Percentiles rank a stretch among this genome's conserved stretches.
Evolutionary conservation across 108 stramenopile genomes (phyloP).

Genomic region (Cyclotella cryptica): DNA sequence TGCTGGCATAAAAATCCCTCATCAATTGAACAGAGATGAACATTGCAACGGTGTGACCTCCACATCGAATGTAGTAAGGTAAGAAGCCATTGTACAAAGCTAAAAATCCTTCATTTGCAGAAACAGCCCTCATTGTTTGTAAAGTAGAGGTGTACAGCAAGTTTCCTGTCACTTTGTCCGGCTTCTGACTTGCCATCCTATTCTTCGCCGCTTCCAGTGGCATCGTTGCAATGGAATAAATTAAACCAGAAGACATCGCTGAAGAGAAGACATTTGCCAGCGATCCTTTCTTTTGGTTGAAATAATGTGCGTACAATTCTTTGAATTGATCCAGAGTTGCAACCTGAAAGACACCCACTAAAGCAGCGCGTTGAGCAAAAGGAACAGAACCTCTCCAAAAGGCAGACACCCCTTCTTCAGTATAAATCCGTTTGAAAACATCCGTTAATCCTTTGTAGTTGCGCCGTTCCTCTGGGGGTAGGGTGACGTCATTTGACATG

Average conservation of each 20-base stretch:
- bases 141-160: constrained; percentile 87
- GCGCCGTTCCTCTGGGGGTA: constrained; percentile 81
- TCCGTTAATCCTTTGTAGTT: constrained; percentile 88
- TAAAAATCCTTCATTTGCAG: constrained; percentile 79
- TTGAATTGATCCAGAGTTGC: constrained; percentile 96
- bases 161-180: constrained; percentile 73
- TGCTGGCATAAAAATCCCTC: constrained; percentile 69
- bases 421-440: constrained; percentile 72
- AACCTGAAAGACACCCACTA: constrained; percentile 95
- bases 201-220: constrained; percentile 95
- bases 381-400: constrained; percentile 93
- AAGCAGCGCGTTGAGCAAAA: constrained; percentile 91
- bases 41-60: constrained; percentile 96
- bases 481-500: constrained; percentile 89
- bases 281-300: constrained; percentile 80
- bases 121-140: constrained; percentile 79
- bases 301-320: constrained; percentile 66
- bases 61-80: constrained; percentile 95
- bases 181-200: constrained; percentile 93
- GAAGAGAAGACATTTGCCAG: constrained; percentile 90
- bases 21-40: constrained; percentile 89
- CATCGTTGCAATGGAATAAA: constrained; percentile 94
- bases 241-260: constrained; percentile 93
- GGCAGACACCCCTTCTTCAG: constrained; percentile 86
- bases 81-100: constrained; percentile 88